Conservation (phyloP, 1,284 basidiomycete genomes). For the Sphaerobolus stellatus region DNA sequence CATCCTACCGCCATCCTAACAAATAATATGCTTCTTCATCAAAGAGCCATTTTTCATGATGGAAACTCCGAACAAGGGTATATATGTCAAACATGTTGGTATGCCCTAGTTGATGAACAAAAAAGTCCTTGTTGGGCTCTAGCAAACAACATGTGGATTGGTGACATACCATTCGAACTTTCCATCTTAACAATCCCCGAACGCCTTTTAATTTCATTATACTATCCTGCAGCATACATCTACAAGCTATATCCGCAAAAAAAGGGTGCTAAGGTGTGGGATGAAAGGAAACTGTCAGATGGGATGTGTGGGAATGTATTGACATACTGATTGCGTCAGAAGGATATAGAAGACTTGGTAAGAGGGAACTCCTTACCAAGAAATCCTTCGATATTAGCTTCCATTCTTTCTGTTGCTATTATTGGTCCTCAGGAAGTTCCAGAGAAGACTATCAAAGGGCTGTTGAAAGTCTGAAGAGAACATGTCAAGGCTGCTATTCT, state of each 20-base stretch:
- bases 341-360: constrained; percentile 19
- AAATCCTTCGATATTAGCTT: constrained; percentile 23
- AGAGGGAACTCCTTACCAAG: constrained; percentile 23
- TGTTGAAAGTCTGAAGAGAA: neutral
- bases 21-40: too few species aligned
- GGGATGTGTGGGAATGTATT: constrained; percentile 24
- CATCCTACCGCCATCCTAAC: too few species aligned
- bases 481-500: constrained; percentile 12
- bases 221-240: constrained; percentile 30
- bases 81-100: too few species aligned
- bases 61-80: too few species aligned
- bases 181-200: constrained; percentile 27
- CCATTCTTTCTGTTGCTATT: constrained; percentile 29
- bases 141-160: constrained; percentile 37
- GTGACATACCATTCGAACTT: constrained; percentile 27
- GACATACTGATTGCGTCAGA: constrained; percentile 15
- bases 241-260: constrained; percentile 32
- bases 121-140: too few species aligned
- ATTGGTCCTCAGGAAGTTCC: constrained; percentile 21
- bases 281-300: constrained; percentile 2
- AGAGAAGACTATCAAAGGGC: neutral
- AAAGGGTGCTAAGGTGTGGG: neutral
- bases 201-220: constrained; percentile 27
- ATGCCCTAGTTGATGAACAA: too few species aligned
- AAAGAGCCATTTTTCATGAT: too few species aligned